Evolutionary conservation across 768 basidiomycete genomes (phyloP), one percentile per base, ranked within the genome.

Genomic region (Termitomyces heimii): DNA sequence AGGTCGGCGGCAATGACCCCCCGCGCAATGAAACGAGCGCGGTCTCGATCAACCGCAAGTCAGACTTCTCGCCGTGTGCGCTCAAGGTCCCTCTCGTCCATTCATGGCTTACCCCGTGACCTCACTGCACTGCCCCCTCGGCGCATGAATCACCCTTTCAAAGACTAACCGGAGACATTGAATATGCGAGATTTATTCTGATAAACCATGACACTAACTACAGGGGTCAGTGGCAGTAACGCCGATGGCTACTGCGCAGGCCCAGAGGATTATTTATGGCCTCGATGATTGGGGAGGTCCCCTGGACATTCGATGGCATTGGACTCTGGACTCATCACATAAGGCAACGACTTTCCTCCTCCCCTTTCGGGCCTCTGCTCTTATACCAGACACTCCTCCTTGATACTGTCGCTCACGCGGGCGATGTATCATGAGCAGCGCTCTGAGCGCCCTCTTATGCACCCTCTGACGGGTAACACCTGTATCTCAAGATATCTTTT

Each of bases 21-120:
- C 34, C 56, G 62, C 34, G 43, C 56, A 48, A 62, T 55, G 58
- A 65, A 65, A 60, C 62, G 64, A 58, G 62, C 62, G 37, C 60
- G 64, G 35, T 63, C 64, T 26, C 56, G 44, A n/a, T 60, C 61
- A 24, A 53, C 56, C 9, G 53, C 56, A n/a, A 55, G 56, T 40
- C 56, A 62, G 24, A 26, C 35, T 37, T 57, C 56, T 29, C 62
- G 58, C 29, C 59, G 37, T 55, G 44, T 53, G 44, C 56, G 62
- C 44, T 57, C 58, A 24, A 55, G 43, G 46, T 62, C 62, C 14
- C 46, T 60, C 32, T 54, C 61, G 8, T 56, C 58, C 16, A 52
- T 61, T 16, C 18, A 35, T 13, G 29, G 34, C 20, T 39, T 57
- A 53, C 53, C 56, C 13, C 26, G 5, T 32, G 53, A 43, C 16